Percentiles rank a stretch among this genome's conserved stretches.
Evolutionary conservation across 78 protist species (phyloP).

Genomic region (Capsaspora owczarzaki): DNA sequence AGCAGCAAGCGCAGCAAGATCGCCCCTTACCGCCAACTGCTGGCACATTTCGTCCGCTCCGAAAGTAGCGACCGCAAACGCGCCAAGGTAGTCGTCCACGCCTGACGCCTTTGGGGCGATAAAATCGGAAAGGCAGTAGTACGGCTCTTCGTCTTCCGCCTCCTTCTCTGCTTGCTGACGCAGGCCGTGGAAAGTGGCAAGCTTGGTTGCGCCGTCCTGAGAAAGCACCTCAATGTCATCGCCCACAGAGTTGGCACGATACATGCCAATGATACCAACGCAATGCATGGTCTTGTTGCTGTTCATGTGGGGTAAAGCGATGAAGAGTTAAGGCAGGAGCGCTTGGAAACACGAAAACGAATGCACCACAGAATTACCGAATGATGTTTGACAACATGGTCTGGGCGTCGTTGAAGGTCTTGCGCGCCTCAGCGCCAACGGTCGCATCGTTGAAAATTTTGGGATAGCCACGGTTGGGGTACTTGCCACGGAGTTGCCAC

Average conservation of each 20-base stretch:
- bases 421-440: conserved; percentile 86
- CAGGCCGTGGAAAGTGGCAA: conserved; percentile 57
- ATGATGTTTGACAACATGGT: too few relatives aligned
- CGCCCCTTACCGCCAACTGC: neutral
- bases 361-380: too few relatives aligned
- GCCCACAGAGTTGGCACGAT: conserved; percentile 81
- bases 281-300: neutral
- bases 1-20: neutral
- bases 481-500: conserved; percentile 91
- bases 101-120: conserved; percentile 81
- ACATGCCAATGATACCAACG: conserved; percentile 74
- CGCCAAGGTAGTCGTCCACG: conserved; percentile 77
- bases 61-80: conserved; percentile 74
- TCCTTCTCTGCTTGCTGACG: conserved; percentile 94
- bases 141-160: conserved; percentile 44
- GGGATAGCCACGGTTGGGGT: conserved; percentile 96
- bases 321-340: too few relatives aligned
- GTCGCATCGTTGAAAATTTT: conserved; percentile 85
- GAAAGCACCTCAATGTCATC: conserved; percentile 78
- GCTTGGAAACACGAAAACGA: too few relatives aligned
- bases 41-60: conserved; percentile 75
- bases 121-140: conserved; percentile 81
- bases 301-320: neutral
- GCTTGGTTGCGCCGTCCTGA: neutral
- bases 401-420: too few relatives aligned